These are phyloP conservation scores for Chlorella variabilis DNA, from an alignment of 163 green algal genomes.

Conservation along the genomic window DNA sequence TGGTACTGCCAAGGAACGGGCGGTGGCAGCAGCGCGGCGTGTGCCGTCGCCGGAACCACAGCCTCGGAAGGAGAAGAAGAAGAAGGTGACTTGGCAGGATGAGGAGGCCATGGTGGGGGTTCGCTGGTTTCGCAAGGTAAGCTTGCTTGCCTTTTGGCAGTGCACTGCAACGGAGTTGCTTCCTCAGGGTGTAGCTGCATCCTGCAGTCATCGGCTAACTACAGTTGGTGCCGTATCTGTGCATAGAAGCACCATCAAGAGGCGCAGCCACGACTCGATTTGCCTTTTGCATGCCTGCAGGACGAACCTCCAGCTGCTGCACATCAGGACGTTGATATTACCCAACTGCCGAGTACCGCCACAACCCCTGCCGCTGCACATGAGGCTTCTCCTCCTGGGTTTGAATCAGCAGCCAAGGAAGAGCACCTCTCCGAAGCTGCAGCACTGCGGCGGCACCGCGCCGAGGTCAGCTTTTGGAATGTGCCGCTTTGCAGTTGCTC, in stretches of 20 bases:
- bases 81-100: constrained; percentile 45
- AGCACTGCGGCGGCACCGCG: constrained; percentile 21
- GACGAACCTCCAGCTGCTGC: constrained; percentile 37
- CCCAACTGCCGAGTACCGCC: neutral
- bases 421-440: constrained; percentile 35
- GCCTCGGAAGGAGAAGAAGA: constrained; percentile 33
- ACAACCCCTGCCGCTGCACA: neutral
- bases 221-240: no score
- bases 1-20: constrained; percentile 18
- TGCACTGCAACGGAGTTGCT: neutral
- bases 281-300: neutral
- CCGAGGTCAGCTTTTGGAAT: constrained; percentile 11
- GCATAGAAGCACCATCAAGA: no score
- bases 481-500: neutral
- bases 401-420: constrained; percentile 35
- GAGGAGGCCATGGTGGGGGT: constrained; percentile 39
- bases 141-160: neutral
- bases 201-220: no score
- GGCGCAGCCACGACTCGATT: no score
- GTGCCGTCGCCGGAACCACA: constrained; percentile 47
- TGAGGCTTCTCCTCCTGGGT: constrained; percentile 13
- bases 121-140: constrained; percentile 47
- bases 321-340: constrained; percentile 24
- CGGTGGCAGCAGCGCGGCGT: constrained; percentile 36
- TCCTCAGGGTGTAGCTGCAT: no score